Evolutionary conservation across 768 basidiomycete genomes (phyloP).

Genomic region (Russula virescens): DNA sequence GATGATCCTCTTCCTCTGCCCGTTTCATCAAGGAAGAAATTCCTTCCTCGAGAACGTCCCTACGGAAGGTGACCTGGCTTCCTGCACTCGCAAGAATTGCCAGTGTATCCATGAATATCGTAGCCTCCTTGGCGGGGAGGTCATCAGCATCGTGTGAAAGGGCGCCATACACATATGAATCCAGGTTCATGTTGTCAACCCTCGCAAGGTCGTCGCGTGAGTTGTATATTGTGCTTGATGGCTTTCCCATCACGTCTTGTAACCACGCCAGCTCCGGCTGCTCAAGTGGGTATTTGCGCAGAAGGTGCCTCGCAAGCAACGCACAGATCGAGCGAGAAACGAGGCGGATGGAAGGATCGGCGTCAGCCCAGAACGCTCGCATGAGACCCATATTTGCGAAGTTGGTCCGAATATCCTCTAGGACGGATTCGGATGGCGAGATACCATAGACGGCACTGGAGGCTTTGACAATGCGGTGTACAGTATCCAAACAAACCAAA

Average conservation of each 20-base stretch:
- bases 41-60: background rate
- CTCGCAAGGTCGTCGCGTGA: background rate
- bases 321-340: constrained; percentile 8
- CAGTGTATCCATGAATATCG: constrained; percentile 2
- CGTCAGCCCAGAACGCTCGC: constrained; percentile 2
- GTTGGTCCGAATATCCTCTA: constrained; percentile 6
- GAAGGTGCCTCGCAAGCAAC: constrained; percentile 6
- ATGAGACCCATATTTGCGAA: constrained; percentile 6
- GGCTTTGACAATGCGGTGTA: constrained; percentile 3
- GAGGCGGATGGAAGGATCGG: constrained; percentile 5
- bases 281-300: background rate
- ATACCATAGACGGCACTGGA: background rate
- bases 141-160: background rate
- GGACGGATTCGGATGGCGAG: background rate
- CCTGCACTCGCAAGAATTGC: background rate
- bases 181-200: constrained; percentile 1
- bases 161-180: constrained; percentile 2
- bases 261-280: constrained; percentile 11
- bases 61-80: background rate
- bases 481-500: constrained; percentile 4
- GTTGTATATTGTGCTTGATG: constrained; percentile 3
- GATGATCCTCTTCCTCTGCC: constrained; percentile 18
- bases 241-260: background rate
- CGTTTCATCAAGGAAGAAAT: background rate
- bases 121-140: background rate